Percentiles rank a stretch among this genome's conserved stretches.
These are phyloP conservation scores for Berkeleyomyces basicola DNA, from an alignment of 2,329 filamentous ascomycete genomes.

Conservation along the genomic window DNA sequence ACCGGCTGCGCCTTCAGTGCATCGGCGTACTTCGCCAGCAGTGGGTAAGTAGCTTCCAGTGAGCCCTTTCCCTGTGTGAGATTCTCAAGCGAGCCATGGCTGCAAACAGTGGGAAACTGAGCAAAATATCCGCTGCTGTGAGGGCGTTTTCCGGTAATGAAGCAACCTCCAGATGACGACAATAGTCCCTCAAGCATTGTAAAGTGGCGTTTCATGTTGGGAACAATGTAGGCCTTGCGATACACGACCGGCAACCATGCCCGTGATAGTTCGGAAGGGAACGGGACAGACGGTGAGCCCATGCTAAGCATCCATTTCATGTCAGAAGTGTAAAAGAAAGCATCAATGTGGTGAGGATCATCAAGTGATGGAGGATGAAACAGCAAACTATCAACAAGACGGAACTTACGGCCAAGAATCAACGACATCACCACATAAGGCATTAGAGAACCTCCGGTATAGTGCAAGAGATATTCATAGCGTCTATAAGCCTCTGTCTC, in stretches of 20 bases:
- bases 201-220: conserved; percentile 32
- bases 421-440: conserved; percentile 47
- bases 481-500: conserved; percentile 45
- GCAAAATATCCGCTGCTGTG: conserved; percentile 35
- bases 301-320: conserved; percentile 19
- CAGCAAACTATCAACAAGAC: not conserved
- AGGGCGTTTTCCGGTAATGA: conserved; percentile 33
- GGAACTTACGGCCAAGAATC: conserved; percentile 34
- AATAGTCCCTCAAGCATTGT: conserved; percentile 34
- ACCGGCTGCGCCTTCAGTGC: conserved; percentile 21
- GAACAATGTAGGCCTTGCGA: conserved; percentile 27
- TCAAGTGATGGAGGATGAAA: not conserved
- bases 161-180: conserved; percentile 27
- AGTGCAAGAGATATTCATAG: conserved; percentile 60
- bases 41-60: conserved; percentile 9
- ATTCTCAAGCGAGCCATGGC: conserved; percentile 17
- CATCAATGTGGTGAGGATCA: not conserved
- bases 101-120: conserved; percentile 36
- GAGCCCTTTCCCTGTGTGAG: conserved; percentile 3
- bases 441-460: conserved; percentile 73
- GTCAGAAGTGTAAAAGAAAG: not conserved
- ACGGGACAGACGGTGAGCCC: conserved; percentile 31
- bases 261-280: conserved; percentile 36
- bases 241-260: conserved; percentile 26
- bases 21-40: conserved; percentile 3